Base-by-base conservation (phyloP, 139 green algal species). In the Chlamydomonas sp. region DNA sequence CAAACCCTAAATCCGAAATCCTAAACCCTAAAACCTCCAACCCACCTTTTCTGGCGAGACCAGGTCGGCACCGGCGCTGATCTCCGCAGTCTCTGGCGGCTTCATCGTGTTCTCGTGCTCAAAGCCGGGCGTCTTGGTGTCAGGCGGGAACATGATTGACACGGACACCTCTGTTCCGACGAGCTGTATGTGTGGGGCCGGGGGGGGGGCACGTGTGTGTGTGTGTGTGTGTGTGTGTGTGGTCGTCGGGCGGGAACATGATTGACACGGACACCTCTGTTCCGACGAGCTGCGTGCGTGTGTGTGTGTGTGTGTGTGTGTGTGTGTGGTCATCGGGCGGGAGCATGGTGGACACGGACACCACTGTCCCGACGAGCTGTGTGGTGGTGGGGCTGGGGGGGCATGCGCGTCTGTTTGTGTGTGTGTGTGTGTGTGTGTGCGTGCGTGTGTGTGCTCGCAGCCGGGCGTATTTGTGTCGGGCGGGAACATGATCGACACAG, bases 251-350 rank as follows among this genome's bases (percentile, higher is more conserved):
- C 2, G 90, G 90, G 72, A 88, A 91, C 0, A 76, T 83, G 13
- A 96, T 78, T 22, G 74, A 88, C 2, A 95, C 47, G 0, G 35
- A 58, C 13, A 96, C 90, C 1, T 76, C 71, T 5, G 78, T 90
- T 39, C 82, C 84, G 62, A 83, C 73, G 0, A 90, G 73, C 84
- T 92, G 84, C 73, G 83, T 29, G 35, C 6, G n/a, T n/a, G n/a
- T n/a, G n/a, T n/a, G n/a, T n/a, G n/a, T n/a, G n/a, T n/a, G n/a
- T n/a, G n/a, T n/a, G n/a, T n/a, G n/a, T n/a, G n/a, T n/a, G n/a
- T n/a, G n/a, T n/a, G n/a, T n/a, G n/a, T n/a, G n/a, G 2, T 84
- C 94, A 83, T 96, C 90, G 1, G 88, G 83, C 2, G 90, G 90
- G 72, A 88, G 91, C 0, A 76, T 83, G 13, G 96, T 78, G 24